A percentile compares a stretch with the other conserved stretches of the same genome.
phyloP scores from a whole-genome alignment of 305 asterid genomes.

The Fraxinus dipetala region DNA sequence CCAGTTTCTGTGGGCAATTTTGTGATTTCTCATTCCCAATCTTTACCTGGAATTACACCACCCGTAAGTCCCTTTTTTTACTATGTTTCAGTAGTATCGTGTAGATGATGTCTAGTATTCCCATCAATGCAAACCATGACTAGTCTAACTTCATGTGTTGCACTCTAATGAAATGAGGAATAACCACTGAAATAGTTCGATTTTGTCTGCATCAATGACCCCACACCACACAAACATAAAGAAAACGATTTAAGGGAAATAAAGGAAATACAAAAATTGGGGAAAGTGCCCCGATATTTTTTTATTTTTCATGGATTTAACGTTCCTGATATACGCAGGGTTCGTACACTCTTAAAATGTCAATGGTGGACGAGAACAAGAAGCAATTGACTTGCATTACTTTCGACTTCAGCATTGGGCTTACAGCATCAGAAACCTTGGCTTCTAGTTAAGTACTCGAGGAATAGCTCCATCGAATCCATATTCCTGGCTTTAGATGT shows the following conservation, averaged over 20 bases:
- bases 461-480: constrained; percentile 9
- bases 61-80: constrained; percentile 52
- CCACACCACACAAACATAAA: neutral
- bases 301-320: neutral
- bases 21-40: constrained; percentile 67
- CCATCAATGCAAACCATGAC: neutral
- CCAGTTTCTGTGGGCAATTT: constrained; percentile 73
- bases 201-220: neutral
- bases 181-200: neutral
- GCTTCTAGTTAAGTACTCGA: constrained; percentile 40
- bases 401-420: constrained; percentile 67
- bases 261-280: neutral
- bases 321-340: constrained; percentile 49
- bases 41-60: constrained; percentile 75
- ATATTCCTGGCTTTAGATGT: constrained; percentile 4
- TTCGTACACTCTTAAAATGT: constrained; percentile 60
- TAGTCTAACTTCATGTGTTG: neutral
- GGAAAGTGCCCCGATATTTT: neutral
- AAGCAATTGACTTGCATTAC: constrained; percentile 65
- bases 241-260: neutral
- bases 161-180: neutral
- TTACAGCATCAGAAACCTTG: constrained; percentile 38
- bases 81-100: neutral
- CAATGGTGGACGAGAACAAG: constrained; percentile 50
- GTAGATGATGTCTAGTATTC: neutral